phyloP scores from a whole-genome alignment of 495 filamentous ascomycete genomes.

The Hypoxylon intermedium region DNA sequence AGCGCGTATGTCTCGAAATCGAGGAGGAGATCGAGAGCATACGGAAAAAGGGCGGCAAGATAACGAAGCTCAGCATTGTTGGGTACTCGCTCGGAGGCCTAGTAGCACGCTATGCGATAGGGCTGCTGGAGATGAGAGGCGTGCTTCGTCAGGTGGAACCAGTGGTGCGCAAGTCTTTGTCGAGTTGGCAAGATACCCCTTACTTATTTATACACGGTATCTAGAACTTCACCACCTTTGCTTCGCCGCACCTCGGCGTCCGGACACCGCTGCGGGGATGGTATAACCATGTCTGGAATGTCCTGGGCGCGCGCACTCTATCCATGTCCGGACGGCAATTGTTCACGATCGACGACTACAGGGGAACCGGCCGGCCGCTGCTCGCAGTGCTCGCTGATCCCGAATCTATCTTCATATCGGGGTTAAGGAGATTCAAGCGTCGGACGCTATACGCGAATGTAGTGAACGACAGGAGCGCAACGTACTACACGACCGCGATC shows the following conservation, averaged over 20 bases:
- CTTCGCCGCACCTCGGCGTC: conserved; percentile 86
- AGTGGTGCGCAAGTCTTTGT: conserved; percentile 58
- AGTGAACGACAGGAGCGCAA: conserved; percentile 78
- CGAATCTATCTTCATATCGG: conserved; percentile 83
- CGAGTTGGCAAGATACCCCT: background rate
- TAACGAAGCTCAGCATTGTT: conserved; percentile 82
- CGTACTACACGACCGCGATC: conserved; percentile 83
- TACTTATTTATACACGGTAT: conserved; percentile 23
- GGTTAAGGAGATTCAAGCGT: conserved; percentile 73
- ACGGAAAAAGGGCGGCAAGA: conserved; percentile 66
- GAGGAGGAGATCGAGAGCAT: conserved; percentile 79
- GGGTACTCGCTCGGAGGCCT: conserved; percentile 92
- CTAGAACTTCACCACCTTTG: conserved; percentile 92
- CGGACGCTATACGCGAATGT: conserved; percentile 83
- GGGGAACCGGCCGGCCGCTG: conserved; percentile 78
- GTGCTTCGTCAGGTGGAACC: conserved; percentile 80
- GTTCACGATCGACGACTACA: conserved; percentile 85
- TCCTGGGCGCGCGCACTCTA: conserved; percentile 75
- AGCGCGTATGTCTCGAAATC: conserved; percentile 86
- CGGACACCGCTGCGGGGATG: conserved; percentile 74
- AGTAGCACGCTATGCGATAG: conserved; percentile 85
- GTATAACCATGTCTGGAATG: conserved; percentile 76
- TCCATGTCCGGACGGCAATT: conserved; percentile 85
- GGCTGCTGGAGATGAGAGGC: conserved; percentile 79
- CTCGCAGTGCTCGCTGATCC: conserved; percentile 83